Evolutionary conservation across 352 stramenopile species (phyloP), one percentile per base, ranked within the genome.

Genomic region (Pythium myriotylum): DNA sequence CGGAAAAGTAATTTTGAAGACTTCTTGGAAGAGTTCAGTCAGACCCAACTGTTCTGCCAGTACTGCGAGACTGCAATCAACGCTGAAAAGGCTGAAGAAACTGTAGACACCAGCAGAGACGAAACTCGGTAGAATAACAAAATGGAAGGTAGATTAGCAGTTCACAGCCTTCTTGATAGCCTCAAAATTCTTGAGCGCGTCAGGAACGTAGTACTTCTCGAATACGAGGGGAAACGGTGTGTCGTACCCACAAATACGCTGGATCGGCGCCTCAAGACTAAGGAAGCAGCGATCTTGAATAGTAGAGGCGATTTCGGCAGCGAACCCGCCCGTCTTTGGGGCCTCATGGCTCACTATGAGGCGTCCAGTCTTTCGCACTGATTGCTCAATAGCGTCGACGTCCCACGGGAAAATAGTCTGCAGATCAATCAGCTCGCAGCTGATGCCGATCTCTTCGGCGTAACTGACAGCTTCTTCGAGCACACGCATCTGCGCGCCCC

Each of bases 351-450:
- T 98, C 19, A 99, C 84, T 19, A 99, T 81, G 39, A 99, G 70
- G 19, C 97, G 90, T 1, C 97, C 97, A 1, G 97, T 99, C 77
- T 99, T 99, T 59, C 85, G 86, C n/a, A 99, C 97, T 6, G 94
- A 99, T 47, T 96, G 74, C 52, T 91, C 84, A 53, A 99, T 92
- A 0, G 89, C 96, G 62, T 98, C 91, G 24, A 89, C 81, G 47
- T 99, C 97, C 97, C 97, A 99, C 3, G 97, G 97, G 33, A 97
- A 76, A 33, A 99, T 97, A n/a, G 97, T 99, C 68, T 98, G 92
- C 40, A 99, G 76, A 72, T 99, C 97, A 59, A 99, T 99, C 7
- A 99, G 74, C 73, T 99, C 96, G 66, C 95, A 99, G 56, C 84
- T 94, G 59, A 99, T 98, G 3, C 96, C 96, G 23, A 97, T 62